A percentile compares a stretch with the other conserved stretches of the same genome.
Evolutionary conservation across 495 filamentous ascomycete species (phyloP).

Genomic region (Penicillium mononematosum): DNA sequence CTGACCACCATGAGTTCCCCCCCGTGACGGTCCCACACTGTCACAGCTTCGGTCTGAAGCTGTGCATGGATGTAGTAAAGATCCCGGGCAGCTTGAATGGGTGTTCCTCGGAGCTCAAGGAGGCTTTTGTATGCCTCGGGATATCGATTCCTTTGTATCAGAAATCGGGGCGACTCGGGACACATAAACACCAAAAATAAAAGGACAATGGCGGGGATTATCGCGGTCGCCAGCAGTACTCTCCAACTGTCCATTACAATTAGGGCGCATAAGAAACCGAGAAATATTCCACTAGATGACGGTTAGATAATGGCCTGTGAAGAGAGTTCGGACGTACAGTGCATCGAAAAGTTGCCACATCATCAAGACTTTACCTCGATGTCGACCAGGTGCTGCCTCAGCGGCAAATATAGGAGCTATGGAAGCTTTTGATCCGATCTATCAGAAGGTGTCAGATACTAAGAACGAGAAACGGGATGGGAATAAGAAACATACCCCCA

Average conservation of each 20-base stretch:
- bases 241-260: slow-evolving; percentile 59
- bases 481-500: slow-evolving; percentile 40
- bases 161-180: not conserved
- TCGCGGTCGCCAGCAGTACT: slow-evolving; percentile 66
- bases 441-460: not conserved
- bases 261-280: slow-evolving; percentile 60
- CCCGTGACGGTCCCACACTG: not conserved
- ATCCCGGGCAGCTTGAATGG: not conserved
- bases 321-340: slow-evolving; percentile 33
- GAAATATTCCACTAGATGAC: slow-evolving; percentile 49
- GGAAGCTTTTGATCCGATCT: slow-evolving; percentile 55
- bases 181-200: not conserved
- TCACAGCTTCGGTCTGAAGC: not conserved
- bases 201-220: slow-evolving; percentile 64
- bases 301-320: not conserved
- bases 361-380: slow-evolving; percentile 71
- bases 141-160: not conserved
- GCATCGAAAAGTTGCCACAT: slow-evolving; percentile 75
- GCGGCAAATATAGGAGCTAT: slow-evolving; percentile 67
- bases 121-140: not conserved
- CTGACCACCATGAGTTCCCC: not conserved
- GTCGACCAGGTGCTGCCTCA: slow-evolving; percentile 63
- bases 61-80: not conserved
- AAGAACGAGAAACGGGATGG: not conserved
- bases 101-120: not conserved